Evolutionary conservation across 2,329 filamentous ascomycete genomes (phyloP).

Genomic region (Pseudocercospora eumusae): DNA sequence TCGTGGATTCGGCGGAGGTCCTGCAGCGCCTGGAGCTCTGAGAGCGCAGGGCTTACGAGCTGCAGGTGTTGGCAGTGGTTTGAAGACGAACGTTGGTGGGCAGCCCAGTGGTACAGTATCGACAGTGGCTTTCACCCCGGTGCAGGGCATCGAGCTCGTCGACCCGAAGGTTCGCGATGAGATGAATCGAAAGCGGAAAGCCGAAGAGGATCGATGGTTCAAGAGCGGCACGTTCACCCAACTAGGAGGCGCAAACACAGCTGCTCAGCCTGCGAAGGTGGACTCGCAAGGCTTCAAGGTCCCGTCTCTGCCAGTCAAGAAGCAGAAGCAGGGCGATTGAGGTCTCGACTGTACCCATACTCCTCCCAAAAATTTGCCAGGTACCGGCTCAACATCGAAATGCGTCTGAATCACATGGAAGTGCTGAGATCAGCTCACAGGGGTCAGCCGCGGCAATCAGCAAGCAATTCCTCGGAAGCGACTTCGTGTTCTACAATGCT

Average conservation of each 20-base stretch:
- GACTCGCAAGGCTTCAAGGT: constrained; percentile 76
- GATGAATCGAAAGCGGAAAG: constrained; percentile 84
- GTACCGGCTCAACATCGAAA: neutral
- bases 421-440: neutral
- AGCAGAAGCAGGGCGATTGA: constrained; percentile 43
- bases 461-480: neutral
- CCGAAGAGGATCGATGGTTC: constrained; percentile 95
- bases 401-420: neutral
- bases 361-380: neutral
- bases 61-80: constrained; percentile 68
- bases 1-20: constrained; percentile 69
- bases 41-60: constrained; percentile 77
- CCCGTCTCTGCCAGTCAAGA: constrained; percentile 75
- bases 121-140: constrained; percentile 87
- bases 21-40: constrained; percentile 66
- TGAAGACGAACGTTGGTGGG: constrained; percentile 34
- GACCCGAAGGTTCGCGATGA: constrained; percentile 90
- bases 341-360: neutral
- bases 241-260: constrained; percentile 53
- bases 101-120: constrained; percentile 62
- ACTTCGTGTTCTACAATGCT: neutral
- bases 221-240: constrained; percentile 97
- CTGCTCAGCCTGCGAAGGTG: constrained; percentile 49
- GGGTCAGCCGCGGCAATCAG: neutral
- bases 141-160: constrained; percentile 91